Evolutionary conservation across 768 basidiomycete genomes (phyloP), one percentile per base, ranked within the genome.

Genomic region (Trametes punicea): DNA sequence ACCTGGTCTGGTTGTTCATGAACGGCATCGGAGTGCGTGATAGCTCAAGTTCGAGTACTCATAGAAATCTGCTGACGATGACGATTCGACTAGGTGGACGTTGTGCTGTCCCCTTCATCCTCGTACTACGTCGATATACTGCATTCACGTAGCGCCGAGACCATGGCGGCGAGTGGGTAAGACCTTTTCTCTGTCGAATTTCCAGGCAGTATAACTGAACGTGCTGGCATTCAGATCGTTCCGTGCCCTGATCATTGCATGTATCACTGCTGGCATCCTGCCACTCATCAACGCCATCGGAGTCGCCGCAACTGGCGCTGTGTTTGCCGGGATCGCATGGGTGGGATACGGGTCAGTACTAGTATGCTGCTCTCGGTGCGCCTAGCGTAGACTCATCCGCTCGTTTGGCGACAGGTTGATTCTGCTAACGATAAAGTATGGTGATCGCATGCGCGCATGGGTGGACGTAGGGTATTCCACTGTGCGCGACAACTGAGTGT

Each of bases 21-120:
- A 87, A 86, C 54, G 82, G 86, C 16, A 29, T 85, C 18, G 86
- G 87, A 23, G 87, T 88, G 63, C 49, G 77, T 73, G 34, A 29
- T 36, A 9, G 13, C 9, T 11, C 4, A 18, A 9, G 15, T 1
- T 46, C 9, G 40, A 9, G 11, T n/a, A 16, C 25, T 10, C 11
- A 6, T 46, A 4, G 16, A 42, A n/a, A n/a, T n/a, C n/a, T 36
- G 21, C 36, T 56, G n/a, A 49, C 13, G 38, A 29, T 27, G n/a
- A 57, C 9, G 50, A 38, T 16, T 44, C 25, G 29, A 36, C 3
- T 15, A 87, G 85, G 76, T 82, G 16, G 80, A 87, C 61, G 63
- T 81, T 42, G 77, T 80, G 6, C 70, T 86, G 33, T 75, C 77
- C 6, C 84, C 85, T 0, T 73, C 74, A 15, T 73, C 79, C 10